Evolutionary conservation across 495 filamentous ascomycete species (phyloP), one percentile per base, ranked within the genome.

Genomic region (Hypoxylon intermedium): DNA sequence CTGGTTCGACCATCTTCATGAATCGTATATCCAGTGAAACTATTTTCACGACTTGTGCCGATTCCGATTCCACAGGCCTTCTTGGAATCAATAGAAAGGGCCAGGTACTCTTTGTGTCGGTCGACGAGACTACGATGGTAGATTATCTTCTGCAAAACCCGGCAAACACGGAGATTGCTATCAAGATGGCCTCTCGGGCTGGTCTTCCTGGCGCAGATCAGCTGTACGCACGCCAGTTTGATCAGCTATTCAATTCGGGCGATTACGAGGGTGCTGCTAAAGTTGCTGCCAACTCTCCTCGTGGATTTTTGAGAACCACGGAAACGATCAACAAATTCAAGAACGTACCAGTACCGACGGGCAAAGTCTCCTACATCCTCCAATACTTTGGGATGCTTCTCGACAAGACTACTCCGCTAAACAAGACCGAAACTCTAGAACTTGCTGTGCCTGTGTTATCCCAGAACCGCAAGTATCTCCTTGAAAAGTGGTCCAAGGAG

Each of bases 1-100:
- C 90, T 5, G 94, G 90, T 28, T 91, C 90, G n/a, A 94, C 92
- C 71, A 93, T 99, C 70, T 99, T 97, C 85, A 96, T 99, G 93
- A 98, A 99, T 77, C 89, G 94, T 46, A 99, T 99, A 68, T 99
- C 94, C 16, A 95, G 92, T 77, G 94, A 99, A 70, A 99, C 94
- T 0, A 98, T 99, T 69, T 99, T 99, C 77, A 93, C 92, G 12
- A 96, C 92, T 9, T 87, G 92, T 4, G 76, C 86, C 11, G 93
- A 98, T 70, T 82, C 82, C n/a, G 87, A 92, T 1, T 91, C 90
- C 19, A 84, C 84, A 51, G 94, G 94, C 65, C 86, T 97, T 57
- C 82, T 97, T n/a, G 92, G 92, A 49, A 90, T 99, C 53, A 99
- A 99, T 73, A 85, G 95, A 52, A 96, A 96, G 77, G 94, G 94